Conservation (phyloP, 306 rosid genomes). For the Cucurbita maxima region DNA sequence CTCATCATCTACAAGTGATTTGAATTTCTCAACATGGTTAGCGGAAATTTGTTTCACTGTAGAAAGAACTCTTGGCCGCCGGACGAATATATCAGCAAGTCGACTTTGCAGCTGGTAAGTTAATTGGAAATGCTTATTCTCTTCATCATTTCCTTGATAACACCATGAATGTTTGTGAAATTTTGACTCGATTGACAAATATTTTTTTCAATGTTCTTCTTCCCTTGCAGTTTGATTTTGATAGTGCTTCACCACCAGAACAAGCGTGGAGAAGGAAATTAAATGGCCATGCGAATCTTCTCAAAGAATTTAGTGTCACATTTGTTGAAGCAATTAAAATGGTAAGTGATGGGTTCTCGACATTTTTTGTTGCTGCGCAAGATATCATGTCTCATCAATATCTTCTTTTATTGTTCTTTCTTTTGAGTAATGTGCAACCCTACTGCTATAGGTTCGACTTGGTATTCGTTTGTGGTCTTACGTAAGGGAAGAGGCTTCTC, state of each 20-base stretch:
- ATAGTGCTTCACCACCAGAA: slow-evolving; percentile 91
- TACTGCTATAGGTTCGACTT: slow-evolving; percentile 47
- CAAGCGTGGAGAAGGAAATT: slow-evolving; percentile 98
- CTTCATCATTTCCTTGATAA: background rate
- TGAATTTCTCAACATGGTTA: slow-evolving; percentile 32
- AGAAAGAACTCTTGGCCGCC: slow-evolving; percentile 97
- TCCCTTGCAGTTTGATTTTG: slow-evolving; percentile 64
- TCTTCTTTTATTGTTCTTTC: background rate
- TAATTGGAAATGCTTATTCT: background rate
- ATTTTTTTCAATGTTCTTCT: background rate
- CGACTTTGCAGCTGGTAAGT: slow-evolving; percentile 65
- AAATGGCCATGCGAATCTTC: slow-evolving; percentile 83
- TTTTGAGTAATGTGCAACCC: background rate
- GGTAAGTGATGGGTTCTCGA: slow-evolving; percentile 32
- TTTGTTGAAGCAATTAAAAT: slow-evolving; percentile 86
- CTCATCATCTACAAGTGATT: background rate
- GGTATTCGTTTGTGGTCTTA: slow-evolving; percentile 97
- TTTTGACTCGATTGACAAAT: background rate
- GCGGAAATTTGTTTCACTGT: slow-evolving; percentile 51
- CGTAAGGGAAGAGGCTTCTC: slow-evolving; percentile 97
- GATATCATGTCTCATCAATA: slow-evolving; percentile 4
- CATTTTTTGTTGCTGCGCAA: slow-evolving; percentile 8
- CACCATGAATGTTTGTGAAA: background rate
- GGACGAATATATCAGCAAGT: slow-evolving; percentile 62
- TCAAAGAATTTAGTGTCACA: slow-evolving; percentile 83